phyloP scores from a whole-genome alignment of 495 filamentous ascomycete genomes.

The Oidiodendron maius region DNA sequence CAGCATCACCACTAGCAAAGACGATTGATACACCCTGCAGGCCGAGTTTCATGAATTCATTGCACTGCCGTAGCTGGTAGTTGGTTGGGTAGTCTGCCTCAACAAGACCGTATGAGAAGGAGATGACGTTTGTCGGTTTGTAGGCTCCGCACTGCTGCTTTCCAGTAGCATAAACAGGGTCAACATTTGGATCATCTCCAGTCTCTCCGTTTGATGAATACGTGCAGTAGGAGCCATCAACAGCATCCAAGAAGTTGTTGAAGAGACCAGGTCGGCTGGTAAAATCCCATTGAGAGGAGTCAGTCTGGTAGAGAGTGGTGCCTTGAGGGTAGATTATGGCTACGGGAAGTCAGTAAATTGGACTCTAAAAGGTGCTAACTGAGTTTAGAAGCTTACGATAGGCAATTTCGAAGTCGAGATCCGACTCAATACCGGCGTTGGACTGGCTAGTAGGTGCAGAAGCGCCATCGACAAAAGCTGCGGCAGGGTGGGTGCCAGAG shows the following conservation, averaged over 20 bases:
- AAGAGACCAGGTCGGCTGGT: neutral
- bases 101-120: neutral
- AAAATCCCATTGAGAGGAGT: neutral
- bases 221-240: neutral
- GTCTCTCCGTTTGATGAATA: neutral
- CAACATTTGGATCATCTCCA: neutral
- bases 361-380: too few relatives aligned
- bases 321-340: neutral
- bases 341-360: too few relatives aligned
- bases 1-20: constrained; percentile 30
- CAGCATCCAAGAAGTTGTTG: neutral
- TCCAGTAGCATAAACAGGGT: neutral
- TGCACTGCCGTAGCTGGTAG: neutral
- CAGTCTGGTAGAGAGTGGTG: neutral
- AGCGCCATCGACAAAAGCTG: neutral
- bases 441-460: neutral
- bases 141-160: neutral
- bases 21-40: constrained; percentile 31
- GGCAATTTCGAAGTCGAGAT: neutral
- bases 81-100: neutral
- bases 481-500: neutral
- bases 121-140: neutral
- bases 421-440: neutral
- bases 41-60: too few relatives aligned
- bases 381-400: too few relatives aligned